These are phyloP conservation scores for Eimeria praecox DNA, from an alignment of 169 alveolate genomes.

Conservation along the genomic window DNA sequence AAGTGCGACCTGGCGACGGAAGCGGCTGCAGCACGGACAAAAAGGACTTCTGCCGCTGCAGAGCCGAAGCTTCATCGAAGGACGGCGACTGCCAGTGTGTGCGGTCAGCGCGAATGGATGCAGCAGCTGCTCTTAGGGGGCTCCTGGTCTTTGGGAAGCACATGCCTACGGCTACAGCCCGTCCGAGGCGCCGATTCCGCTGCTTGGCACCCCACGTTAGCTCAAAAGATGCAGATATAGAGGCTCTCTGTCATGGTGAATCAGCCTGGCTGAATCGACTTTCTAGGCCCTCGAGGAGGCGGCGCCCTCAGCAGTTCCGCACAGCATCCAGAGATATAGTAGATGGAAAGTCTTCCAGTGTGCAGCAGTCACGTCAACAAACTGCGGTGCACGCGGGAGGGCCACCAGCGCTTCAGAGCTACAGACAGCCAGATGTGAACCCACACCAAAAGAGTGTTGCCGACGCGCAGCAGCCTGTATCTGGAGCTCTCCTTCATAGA, in stretches of 20 bases:
- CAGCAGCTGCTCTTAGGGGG: conserved; percentile 48
- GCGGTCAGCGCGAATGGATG: conserved; percentile 43
- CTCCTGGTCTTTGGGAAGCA: conserved; percentile 22
- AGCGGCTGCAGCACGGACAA: conserved; percentile 26
- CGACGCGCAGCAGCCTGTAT: conserved; percentile 5
- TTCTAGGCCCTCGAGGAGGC: conserved; percentile 54
- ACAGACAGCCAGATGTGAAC: background rate
- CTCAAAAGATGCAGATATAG: conserved; percentile 42
- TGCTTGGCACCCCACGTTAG: conserved; percentile 63
- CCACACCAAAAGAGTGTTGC: conserved; percentile 20
- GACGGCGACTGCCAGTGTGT: conserved; percentile 38
- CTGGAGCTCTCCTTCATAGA: background rate
- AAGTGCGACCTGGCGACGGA: background rate
- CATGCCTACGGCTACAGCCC: background rate
- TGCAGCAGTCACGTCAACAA: conserved; percentile 11
- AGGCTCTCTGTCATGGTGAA: conserved; percentile 63
- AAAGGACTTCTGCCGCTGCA: conserved; percentile 18
- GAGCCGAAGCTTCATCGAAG: background rate
- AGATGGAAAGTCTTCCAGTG: background rate
- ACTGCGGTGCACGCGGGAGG: conserved; percentile 29
- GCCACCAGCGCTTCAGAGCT: background rate
- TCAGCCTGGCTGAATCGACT: conserved; percentile 52
- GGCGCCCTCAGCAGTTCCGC: conserved; percentile 28
- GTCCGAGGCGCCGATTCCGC: conserved; percentile 5
- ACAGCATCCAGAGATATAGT: background rate